phyloP scores from a whole-genome alignment of 2,329 filamentous ascomycete genomes.

The Neonectria ditissima region DNA sequence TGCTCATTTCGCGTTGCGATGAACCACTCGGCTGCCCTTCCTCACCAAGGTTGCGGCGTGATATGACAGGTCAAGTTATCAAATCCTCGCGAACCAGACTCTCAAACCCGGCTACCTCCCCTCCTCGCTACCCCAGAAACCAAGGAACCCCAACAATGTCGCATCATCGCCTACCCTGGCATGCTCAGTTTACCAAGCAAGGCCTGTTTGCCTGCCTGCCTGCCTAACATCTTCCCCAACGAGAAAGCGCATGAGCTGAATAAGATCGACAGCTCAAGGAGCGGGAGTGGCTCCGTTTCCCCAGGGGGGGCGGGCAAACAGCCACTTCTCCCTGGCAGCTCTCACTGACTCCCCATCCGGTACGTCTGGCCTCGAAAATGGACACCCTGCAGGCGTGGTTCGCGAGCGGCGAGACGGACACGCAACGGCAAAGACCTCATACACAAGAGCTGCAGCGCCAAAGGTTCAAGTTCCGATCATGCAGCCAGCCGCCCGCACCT shows the following conservation, averaged over 20 bases:
- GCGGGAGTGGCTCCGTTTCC: background rate
- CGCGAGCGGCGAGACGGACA: background rate
- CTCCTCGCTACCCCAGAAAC: slow-evolving; percentile 16
- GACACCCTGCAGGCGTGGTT: background rate
- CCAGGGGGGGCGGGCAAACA: background rate
- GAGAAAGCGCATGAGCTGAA: background rate
- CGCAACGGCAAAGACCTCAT: background rate
- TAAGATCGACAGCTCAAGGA: background rate
- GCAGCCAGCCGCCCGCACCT: slow-evolving; percentile 7
- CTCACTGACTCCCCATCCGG: background rate
- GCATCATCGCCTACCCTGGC: background rate
- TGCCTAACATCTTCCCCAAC: background rate
- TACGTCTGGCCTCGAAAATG: background rate
- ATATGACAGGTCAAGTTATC: slow-evolving; percentile 32
- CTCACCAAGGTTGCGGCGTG: slow-evolving; percentile 21
- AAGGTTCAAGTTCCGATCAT: background rate
- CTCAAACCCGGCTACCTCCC: background rate
- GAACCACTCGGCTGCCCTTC: slow-evolving; percentile 20
- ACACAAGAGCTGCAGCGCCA: background rate
- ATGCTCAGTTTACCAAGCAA: background rate
- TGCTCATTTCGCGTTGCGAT: slow-evolving; percentile 13
- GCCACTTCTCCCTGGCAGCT: background rate
- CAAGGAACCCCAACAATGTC: slow-evolving; percentile 4
- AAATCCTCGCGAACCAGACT: slow-evolving; percentile 2
- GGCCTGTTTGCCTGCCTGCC: background rate